phyloP scores from a whole-genome alignment of 257 asterid species.

The Thymus quinquecostatus region DNA sequence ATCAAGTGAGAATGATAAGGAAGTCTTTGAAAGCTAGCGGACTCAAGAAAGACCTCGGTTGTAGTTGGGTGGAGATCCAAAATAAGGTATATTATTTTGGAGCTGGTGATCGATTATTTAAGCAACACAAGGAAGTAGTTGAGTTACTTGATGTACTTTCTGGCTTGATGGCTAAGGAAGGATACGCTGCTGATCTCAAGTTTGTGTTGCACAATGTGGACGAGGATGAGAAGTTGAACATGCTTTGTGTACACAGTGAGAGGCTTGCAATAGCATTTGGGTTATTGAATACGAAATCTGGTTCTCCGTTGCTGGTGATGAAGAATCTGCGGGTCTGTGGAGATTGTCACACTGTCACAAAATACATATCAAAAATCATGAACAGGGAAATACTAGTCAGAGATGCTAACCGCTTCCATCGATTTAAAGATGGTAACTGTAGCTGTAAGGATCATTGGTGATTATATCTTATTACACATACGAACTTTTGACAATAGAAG shows the following conservation, averaged over 20 bases:
- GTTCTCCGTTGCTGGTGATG: conserved; percentile 58
- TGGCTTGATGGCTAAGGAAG: conserved; percentile 60
- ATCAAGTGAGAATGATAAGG: conserved; percentile 58
- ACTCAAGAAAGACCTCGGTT: conserved; percentile 69
- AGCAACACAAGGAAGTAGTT: conserved; percentile 48
- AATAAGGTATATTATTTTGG: conserved; percentile 51
- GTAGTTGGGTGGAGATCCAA: conserved; percentile 75
- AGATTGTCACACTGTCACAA: conserved; percentile 67
- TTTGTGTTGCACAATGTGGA: conserved; percentile 57
- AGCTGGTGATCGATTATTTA: conserved; percentile 50
- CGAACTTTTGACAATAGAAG: conserved; percentile 1
- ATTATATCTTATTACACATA: conserved; percentile 13
- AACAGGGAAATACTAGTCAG: conserved; percentile 60
- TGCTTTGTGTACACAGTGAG: conserved; percentile 65
- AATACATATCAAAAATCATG: conserved; percentile 57
- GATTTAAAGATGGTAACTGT: conserved; percentile 62
- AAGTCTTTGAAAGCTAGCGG: conserved; percentile 57
- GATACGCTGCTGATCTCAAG: conserved; percentile 56
- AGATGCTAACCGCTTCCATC: conserved; percentile 64
- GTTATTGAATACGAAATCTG: conserved; percentile 55
- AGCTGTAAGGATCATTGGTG: conserved; percentile 69
- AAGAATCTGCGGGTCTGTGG: conserved; percentile 70
- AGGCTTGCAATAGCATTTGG: conserved; percentile 70
- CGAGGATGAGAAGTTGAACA: conserved; percentile 55
- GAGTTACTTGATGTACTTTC: conserved; percentile 44